Evolutionary conservation across 257 asterid genomes (phyloP), one percentile per base, ranked within the genome.

Genomic region (Nyctanthes arbortristis): DNA sequence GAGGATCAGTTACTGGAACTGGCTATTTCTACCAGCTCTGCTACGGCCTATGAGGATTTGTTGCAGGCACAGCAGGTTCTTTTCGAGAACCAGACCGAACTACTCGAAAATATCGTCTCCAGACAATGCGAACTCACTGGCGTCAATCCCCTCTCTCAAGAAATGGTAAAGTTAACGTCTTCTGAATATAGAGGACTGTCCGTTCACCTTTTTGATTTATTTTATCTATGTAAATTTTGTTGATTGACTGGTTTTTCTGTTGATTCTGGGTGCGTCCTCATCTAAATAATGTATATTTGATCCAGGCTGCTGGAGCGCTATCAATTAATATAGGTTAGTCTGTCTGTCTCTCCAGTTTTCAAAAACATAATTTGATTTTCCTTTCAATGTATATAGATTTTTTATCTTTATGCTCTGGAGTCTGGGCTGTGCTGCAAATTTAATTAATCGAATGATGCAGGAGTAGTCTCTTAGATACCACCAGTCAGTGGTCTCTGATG

Each of bases 241-340:
- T 68, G 27, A 1, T 67, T n/a, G 18, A 49, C 30, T 71, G 62
- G 35, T 74, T 72, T 5, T 58, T 47, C 29, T 63, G 61, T 29
- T 68, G 40, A 20, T 33, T 60, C 57, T 18, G 29, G 12, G 27
- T 45, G 57, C 43, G 67, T 25, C 22, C 68, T 69, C 28, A 55
- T 66, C 63, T 45, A 18, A 30, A 60, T 29, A 24, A 20, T 37
- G 55, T 22, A 63, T 30, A 68, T 68, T 37, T 40, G 36, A 61
- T 80, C 90, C 97, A 94, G 99, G 99, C 99, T 72, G 99, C 99
- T 68, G 96, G 99, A 73, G 96, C 99, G 61, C 78, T 94, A 65
- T 94, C 96, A 55, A 92, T 94, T 68, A 92, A 92, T 84, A 91
- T 94, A 33, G 99, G 99, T 91, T 78, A 83, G 92, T 68, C 4